Evolutionary conservation across 73 alveolate species (phyloP).

Genomic region (Paramecium biaurelia): DNA sequence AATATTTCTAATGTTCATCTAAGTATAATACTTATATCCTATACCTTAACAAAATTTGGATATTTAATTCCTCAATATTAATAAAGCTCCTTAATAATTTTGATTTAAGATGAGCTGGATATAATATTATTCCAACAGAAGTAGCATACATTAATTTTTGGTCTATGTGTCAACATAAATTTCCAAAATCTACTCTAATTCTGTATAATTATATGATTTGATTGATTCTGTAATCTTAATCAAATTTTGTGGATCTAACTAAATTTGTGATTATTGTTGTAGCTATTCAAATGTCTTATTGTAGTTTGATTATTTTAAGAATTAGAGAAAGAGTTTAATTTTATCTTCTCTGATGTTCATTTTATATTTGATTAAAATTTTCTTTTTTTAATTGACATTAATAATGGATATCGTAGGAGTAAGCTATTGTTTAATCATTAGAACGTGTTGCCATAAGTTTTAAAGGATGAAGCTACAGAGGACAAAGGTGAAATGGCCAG

Average conservation of each 20-base stretch:
- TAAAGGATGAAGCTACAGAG: conserved; percentile 79
- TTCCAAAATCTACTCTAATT: not conserved
- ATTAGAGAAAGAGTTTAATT: not conserved
- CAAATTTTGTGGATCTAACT: not conserved
- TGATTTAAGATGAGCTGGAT: not conserved
- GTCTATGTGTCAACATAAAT: not conserved
- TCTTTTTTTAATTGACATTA: not conserved
- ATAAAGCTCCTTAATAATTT: not conserved
- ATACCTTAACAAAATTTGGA: not conserved
- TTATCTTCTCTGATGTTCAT: not conserved
- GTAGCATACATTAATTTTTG: not conserved
- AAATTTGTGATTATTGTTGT: not conserved
- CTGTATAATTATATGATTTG: not conserved
- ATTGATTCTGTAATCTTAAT: not conserved
- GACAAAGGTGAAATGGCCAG: conserved; percentile 90
- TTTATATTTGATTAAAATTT: not conserved
- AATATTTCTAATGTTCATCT: not conserved
- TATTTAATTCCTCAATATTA: not conserved
- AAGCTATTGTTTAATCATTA: not conserved
- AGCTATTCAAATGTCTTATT: not conserved
- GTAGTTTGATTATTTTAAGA: not conserved
- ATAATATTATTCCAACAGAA: not conserved
- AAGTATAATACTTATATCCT: not conserved
- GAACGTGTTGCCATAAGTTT: conserved; percentile 84
- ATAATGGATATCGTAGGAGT: conserved; percentile 74